phyloP scores from a whole-genome alignment of 768 basidiomycete genomes.

The Boletus bicolor region DNA sequence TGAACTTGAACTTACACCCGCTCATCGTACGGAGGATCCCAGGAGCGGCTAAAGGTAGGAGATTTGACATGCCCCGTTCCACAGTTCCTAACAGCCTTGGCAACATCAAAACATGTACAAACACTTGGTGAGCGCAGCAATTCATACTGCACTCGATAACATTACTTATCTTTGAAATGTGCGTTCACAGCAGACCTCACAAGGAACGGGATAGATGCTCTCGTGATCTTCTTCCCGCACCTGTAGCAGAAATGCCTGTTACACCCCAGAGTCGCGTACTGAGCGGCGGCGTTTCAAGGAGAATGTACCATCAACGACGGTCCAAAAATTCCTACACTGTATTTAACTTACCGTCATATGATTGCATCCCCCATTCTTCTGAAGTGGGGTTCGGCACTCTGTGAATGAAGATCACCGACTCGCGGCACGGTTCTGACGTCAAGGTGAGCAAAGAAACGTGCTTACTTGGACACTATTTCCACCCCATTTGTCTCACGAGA shows the following conservation, averaged over 20 bases:
- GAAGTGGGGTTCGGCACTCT: slow-evolving; percentile 46
- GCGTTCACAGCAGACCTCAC: slow-evolving; percentile 30
- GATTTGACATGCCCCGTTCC: slow-evolving; percentile 16
- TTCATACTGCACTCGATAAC: too few relatives aligned
- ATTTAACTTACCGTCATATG: slow-evolving; percentile 52
- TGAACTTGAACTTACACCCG: slow-evolving; percentile 70
- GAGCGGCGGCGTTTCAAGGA: background rate
- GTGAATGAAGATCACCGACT: background rate
- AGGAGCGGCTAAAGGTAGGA: slow-evolving; percentile 22
- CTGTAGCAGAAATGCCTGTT: slow-evolving; percentile 55
- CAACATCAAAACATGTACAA: slow-evolving; percentile 29
- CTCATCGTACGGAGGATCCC: slow-evolving; percentile 54
- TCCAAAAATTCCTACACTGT: background rate
- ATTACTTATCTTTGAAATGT: slow-evolving; percentile 37
- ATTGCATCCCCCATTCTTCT: slow-evolving; percentile 54
- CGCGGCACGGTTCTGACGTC: background rate
- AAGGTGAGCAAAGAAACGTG: background rate
- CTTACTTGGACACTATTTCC: slow-evolving; percentile 62
- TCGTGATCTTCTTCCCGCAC: slow-evolving; percentile 48
- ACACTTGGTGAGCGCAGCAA: slow-evolving; percentile 15
- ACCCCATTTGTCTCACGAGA: slow-evolving; percentile 49
- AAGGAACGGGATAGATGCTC: slow-evolving; percentile 29
- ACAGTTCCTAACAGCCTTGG: slow-evolving; percentile 28
- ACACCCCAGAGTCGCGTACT: slow-evolving; percentile 54
- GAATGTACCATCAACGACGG: background rate